Evolutionary conservation across 805 yeast species (phyloP).

Genomic region (Metschnikowia amazonensis): DNA sequence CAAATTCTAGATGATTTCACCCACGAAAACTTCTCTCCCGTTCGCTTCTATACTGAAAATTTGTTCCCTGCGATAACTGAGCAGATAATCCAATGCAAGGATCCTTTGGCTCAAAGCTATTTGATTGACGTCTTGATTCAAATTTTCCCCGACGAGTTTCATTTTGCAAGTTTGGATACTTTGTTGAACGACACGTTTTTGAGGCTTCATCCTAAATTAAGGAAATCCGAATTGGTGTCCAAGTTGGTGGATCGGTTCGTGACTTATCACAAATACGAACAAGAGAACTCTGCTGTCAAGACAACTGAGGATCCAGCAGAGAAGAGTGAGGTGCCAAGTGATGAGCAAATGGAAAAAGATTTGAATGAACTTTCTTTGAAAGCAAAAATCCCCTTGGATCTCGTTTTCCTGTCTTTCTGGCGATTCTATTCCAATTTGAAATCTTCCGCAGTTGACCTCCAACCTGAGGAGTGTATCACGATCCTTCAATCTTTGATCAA

Average conservation of each 20-base stretch:
- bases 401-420: conserved; percentile 63
- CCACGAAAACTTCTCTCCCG: conserved; percentile 32
- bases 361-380: conserved; percentile 3
- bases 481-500: conserved; percentile 64
- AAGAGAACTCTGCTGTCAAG: conserved; percentile 10
- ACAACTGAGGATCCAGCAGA: background rate
- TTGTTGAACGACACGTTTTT: conserved; percentile 60
- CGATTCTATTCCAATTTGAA: conserved; percentile 54
- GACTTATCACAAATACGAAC: conserved; percentile 36
- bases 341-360: background rate
- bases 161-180: conserved; percentile 64
- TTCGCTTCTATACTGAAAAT: conserved; percentile 37
- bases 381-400: conserved; percentile 18
- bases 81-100: conserved; percentile 89
- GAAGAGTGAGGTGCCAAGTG: background rate
- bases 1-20: conserved; percentile 76
- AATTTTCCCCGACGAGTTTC: conserved; percentile 92
- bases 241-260: conserved; percentile 72
- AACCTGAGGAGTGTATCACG: conserved; percentile 60
- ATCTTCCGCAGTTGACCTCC: conserved; percentile 58
- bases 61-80: conserved; percentile 80
- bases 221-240: conserved; percentile 59
- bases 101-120: conserved; percentile 88
- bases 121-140: conserved; percentile 87
- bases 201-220: conserved; percentile 66